Conservation (phyloP, 2,329 filamentous ascomycete genomes). For the Taxawa tesnikishii region DNA sequence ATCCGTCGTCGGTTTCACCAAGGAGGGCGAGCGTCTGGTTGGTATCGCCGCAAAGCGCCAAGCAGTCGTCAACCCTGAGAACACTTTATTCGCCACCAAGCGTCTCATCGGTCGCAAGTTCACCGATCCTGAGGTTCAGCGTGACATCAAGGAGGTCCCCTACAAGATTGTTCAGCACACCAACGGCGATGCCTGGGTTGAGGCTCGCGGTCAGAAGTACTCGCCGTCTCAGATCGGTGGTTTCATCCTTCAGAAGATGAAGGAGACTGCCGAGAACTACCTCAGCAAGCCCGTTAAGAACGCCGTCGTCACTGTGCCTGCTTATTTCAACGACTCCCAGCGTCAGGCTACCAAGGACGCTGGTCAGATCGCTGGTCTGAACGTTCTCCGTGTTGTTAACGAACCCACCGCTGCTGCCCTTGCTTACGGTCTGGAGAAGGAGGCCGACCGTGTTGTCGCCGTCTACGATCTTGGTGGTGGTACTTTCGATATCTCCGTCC, state of each 20-base stretch:
- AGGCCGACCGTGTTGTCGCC: conserved; percentile 76
- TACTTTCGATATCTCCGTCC: conserved; percentile 97
- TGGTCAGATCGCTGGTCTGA: conserved; percentile 88
- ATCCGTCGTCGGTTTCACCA: conserved; percentile 88
- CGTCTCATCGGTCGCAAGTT: conserved; percentile 97
- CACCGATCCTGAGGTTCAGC: conserved; percentile 84
- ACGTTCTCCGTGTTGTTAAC: conserved; percentile 95
- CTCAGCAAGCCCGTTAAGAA: conserved; percentile 86
- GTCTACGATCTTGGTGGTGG: conserved; percentile 98
- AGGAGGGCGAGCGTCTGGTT: conserved; percentile 90
- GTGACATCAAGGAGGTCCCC: conserved; percentile 92
- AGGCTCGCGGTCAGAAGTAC: conserved; percentile 88
- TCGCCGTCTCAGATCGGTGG: conserved; percentile 97
- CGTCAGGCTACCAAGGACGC: conserved; percentile 97
- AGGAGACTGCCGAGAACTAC: conserved; percentile 93
- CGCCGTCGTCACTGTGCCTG: conserved; percentile 90
- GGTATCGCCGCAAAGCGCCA: conserved; percentile 97
- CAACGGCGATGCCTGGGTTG: conserved; percentile 94
- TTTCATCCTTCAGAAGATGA: conserved; percentile 96
- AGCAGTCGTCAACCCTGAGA: conserved; percentile 96
- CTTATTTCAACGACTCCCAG: conserved; percentile 98
- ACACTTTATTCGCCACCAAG: conserved; percentile 97
- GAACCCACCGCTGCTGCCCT: conserved; percentile 93
- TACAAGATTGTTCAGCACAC: conserved; percentile 98
- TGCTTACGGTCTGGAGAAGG: conserved; percentile 93